These are phyloP conservation scores for Zopfia rhizophila DNA, from an alignment of 2,329 filamentous ascomycete genomes.

Conservation along the genomic window DNA sequence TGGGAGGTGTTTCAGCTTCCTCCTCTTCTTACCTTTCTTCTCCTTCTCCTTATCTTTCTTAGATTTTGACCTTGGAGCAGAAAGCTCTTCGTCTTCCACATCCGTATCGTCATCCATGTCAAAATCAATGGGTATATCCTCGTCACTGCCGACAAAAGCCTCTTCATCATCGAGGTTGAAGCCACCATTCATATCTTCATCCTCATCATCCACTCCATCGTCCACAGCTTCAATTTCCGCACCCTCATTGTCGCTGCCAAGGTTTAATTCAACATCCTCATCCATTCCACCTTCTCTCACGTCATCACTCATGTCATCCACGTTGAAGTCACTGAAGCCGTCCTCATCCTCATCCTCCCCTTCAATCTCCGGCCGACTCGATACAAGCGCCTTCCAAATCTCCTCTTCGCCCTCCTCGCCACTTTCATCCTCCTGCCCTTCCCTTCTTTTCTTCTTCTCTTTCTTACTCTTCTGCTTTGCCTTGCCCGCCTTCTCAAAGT, in stretches of 20 bases:
- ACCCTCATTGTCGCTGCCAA: constrained; percentile 60
- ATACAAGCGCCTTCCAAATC: constrained; percentile 91
- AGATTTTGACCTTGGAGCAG: constrained; percentile 44
- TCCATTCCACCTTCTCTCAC: constrained; percentile 58
- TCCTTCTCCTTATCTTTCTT: constrained; percentile 53
- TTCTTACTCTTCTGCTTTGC: constrained; percentile 67
- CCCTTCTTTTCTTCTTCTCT: constrained; percentile 61
- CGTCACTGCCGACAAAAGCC: constrained; percentile 65
- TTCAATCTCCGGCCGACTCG: constrained; percentile 80
- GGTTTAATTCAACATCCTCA: constrained; percentile 55
- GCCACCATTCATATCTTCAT: constrained; percentile 52
- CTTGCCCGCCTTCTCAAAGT: constrained; percentile 78
- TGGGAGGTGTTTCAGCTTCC: constrained; percentile 87
- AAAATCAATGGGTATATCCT: constrained; percentile 63
- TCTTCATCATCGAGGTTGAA: constrained; percentile 63
- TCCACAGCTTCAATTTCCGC: constrained; percentile 57
- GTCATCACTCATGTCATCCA: constrained; percentile 55
- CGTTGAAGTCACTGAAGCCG: constrained; percentile 64
- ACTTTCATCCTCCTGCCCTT: constrained; percentile 52
- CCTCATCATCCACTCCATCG: constrained; percentile 50
- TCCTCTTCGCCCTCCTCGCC: constrained; percentile 76
- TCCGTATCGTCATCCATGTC: constrained; percentile 54
- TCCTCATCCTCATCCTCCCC: constrained; percentile 70
- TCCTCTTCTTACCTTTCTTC: constrained; percentile 71
- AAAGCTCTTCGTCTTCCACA: constrained; percentile 55